Base-by-base conservation (phyloP, 1,284 basidiomycete species). In the Malassezia pachydermatis region DNA sequence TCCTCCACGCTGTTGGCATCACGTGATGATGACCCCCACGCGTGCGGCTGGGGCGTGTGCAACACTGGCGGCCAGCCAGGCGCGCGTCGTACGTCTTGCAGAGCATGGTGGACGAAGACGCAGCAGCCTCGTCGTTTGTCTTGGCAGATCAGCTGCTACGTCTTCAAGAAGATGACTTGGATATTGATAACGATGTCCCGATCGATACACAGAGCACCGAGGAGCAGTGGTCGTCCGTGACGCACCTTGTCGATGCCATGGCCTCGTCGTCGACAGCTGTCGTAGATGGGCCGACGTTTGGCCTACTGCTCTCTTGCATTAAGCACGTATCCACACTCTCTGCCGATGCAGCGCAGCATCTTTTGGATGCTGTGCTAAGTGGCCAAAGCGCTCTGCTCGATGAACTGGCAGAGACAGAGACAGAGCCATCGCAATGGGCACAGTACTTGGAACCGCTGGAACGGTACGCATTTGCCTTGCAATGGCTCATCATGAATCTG, bases 381-480 rank as follows among this genome's bases (percentile, higher is more conserved):
- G 62, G 62, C 33, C 59, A 66, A 45, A 53, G 52, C 22, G 51
- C 23, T 5, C 52, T 60, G 1, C 51, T 67, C 37, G 62, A 67
- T n/a, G 58, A 58, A 19, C 11, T 41, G 13, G 61, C 60, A 4
- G 49, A 58, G 19, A n/a, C 20, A 19, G 40, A 56, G 10, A 51
- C 59, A 30, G 61, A 65, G 17, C 52, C 48, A 11, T 53, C 57
- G 30, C 57, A 59, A 19, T 52, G 54, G 3, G 57, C 55, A 25
- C 55, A 58, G 20, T 62, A 62, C 38, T 41, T 56, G 11, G 55
- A 62, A 17, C 52, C 59, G 9, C 52, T 71, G 19, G 63, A 70
- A 51, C 58, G 56, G 30, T 67, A 57, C 37, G 67, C 63, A 6
- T 70, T 71, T 46, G 56, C 65, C 17, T 53, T 70, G 2, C 64